Percentiles rank a stretch among this genome's conserved stretches.
Conservation (phyloP, 2,329 filamentous ascomycete species). For the Trichoderma arundinaceum region DNA sequence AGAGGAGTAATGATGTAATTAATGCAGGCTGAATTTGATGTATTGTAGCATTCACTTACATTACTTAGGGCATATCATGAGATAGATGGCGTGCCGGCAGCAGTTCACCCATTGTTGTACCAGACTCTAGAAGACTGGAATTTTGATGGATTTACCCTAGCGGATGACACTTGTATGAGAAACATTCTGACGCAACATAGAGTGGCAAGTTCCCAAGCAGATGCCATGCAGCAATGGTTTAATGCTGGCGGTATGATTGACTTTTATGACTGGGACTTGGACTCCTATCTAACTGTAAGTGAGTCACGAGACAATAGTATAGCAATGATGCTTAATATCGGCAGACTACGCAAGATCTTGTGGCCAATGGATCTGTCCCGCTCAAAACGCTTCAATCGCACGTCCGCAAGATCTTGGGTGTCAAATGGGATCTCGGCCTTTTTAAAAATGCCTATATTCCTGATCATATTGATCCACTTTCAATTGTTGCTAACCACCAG, state of each 20-base stretch:
- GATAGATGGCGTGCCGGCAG: conserved; percentile 14
- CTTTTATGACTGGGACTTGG: conserved; percentile 28
- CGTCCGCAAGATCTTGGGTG: conserved; percentile 17
- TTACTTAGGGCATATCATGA: background rate
- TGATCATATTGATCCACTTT: conserved; percentile 21
- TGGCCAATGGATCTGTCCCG: conserved; percentile 20
- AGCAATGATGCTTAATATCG: background rate
- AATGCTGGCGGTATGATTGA: conserved; percentile 31
- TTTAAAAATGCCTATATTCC: conserved; percentile 28
- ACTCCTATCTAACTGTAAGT: conserved; percentile 20
- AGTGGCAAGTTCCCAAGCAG: conserved; percentile 24
- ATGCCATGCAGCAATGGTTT: conserved; percentile 30
- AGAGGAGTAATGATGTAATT: conserved; percentile 28
- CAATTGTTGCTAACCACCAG: conserved; percentile 26
- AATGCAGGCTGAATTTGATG: background rate
- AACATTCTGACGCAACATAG: conserved; percentile 25
- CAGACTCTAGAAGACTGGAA: conserved; percentile 22
- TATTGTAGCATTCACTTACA: background rate
- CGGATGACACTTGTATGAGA: conserved; percentile 22
- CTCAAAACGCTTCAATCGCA: conserved; percentile 27
- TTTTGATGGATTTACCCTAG: conserved; percentile 24
- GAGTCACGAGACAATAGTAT: rapidly evolving
- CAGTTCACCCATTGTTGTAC: conserved; percentile 14
- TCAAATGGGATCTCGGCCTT: conserved; percentile 31
- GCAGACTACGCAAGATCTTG: conserved; percentile 22